Conservation (phyloP, 2,329 filamentous ascomycete genomes). For the Grosmannia huntii region DNA sequence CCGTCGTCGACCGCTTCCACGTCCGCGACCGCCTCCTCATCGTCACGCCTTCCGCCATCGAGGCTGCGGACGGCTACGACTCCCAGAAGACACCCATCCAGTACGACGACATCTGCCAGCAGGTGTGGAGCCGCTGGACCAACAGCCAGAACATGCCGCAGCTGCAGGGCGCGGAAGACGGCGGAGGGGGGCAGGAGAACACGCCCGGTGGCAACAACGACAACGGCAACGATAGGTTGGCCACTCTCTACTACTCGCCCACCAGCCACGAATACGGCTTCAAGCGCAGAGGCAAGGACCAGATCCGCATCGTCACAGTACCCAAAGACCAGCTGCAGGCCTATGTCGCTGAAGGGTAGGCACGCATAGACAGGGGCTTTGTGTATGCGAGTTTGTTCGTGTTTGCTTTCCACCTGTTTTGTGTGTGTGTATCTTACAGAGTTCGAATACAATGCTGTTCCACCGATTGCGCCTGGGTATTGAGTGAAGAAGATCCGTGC, state of each 20-base stretch:
- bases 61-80: constrained; percentile 11
- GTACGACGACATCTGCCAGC: constrained; percentile 4
- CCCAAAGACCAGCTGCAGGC: neutral
- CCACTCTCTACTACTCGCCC: neutral
- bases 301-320: constrained; percentile 5
- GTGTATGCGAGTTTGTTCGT: neutral
- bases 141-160: constrained; percentile 4
- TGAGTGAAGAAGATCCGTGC: constrained; percentile 9
- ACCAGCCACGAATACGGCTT: neutral
- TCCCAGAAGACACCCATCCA: constrained; percentile 1
- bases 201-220: neutral
- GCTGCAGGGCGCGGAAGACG: neutral
- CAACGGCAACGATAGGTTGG: neutral
- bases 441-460: neutral
- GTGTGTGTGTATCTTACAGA: neutral
- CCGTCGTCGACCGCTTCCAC: constrained; percentile 32
- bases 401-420: neutral
- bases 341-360: too few species aligned
- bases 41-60: neutral
- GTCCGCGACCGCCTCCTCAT: constrained; percentile 24
- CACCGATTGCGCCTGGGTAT: constrained; percentile 6
- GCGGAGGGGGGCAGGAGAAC: neutral
- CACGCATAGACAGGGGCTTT: neutral
- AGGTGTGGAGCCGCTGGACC: constrained; percentile 7
- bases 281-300: neutral